Base-by-base conservation (phyloP, 768 basidiomycete species). In the Saitozyma sp. region DNA sequence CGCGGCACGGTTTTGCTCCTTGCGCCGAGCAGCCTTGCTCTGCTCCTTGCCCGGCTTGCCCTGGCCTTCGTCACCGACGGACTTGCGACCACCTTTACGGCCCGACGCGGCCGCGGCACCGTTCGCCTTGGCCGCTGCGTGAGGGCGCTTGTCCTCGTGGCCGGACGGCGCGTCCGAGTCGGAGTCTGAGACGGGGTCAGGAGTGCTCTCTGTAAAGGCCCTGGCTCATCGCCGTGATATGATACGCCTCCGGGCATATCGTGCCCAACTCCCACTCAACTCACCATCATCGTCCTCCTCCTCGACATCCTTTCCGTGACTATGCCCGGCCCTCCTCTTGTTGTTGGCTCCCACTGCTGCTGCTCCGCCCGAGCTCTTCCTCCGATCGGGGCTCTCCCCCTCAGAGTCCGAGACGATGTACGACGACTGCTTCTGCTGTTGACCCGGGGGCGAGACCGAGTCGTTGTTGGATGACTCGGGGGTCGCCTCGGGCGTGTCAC, bases 1-100 rank as follows among this genome's bases (percentile, higher is more conserved):
- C 8, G 95, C 95, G 3, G 93, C 92, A 59, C 95, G 84, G 71
- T 99, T 99, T 81, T 98, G 95, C 71, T 97, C 91, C 81, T 98
- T 98, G 65, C 95, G 87, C 76, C 95, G 94, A 17, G 67, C 69
- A 20, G 74, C 74, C 60, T 76, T 73, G 41, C 59, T 63, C 7
- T 62, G 42, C 45, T 71, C 68, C 58, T 71, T 68, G n/a, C 56
- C 61, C 19, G 20, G n/a, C 38, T 51, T 58, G 14, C 49, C 51
- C n/a, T 43, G 46, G 9, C 39, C 68, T 17, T 64, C 58, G 14
- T 54, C 67, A 37, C 65, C 65, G 9, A 37, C 45, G 7, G 71
- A 71, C 63, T 76, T 76, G 6, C 74, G 64, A 9, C 71, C 66
- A 5, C 67, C 72, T 39, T 65, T 64, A 8, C 63, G 59, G 7